These are phyloP conservation scores for Phytopythium vexans DNA, from an alignment of 352 stramenopile genomes.

Conservation along the genomic window DNA sequence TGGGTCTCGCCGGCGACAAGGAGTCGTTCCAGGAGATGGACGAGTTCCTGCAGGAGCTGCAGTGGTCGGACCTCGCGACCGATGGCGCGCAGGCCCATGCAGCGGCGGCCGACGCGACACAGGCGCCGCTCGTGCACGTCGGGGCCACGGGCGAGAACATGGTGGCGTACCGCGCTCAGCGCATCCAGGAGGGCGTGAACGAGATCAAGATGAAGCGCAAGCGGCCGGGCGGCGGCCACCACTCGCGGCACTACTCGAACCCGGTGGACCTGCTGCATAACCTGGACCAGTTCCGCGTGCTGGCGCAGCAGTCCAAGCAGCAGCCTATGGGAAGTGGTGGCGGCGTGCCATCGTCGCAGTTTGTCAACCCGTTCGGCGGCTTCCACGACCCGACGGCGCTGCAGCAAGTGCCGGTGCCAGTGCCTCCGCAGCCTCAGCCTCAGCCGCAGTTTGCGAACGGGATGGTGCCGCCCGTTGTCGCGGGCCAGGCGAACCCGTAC, in stretches of 20 bases:
- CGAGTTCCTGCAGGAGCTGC: slow-evolving; percentile 44
- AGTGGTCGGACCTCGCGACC: slow-evolving; percentile 32
- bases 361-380: slow-evolving; percentile 26
- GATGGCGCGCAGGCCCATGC: slow-evolving; percentile 7
- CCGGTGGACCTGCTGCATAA: slow-evolving; percentile 77
- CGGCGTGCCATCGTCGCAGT: slow-evolving; percentile 15
- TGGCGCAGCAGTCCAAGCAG: slow-evolving; percentile 60
- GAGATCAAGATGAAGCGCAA: slow-evolving; percentile 84
- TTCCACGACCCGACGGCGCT: slow-evolving; percentile 27
- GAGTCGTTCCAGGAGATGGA: slow-evolving; percentile 50
- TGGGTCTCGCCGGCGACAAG: slow-evolving; percentile 13
- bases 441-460: slow-evolving; percentile 9
- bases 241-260: slow-evolving; percentile 70
- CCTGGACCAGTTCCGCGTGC: slow-evolving; percentile 63
- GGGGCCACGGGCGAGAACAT: slow-evolving; percentile 11
- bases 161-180: slow-evolving; percentile 53
- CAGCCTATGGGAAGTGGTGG: slow-evolving; percentile 12
- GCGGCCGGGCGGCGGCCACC: slow-evolving; percentile 37
- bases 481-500: slow-evolving; percentile 18
- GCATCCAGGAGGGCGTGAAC: slow-evolving; percentile 62
- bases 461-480: slow-evolving; percentile 1
- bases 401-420: slow-evolving; percentile 15
- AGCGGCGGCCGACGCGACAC: slow-evolving; percentile 11
- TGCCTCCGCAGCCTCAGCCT: slow-evolving; percentile 8
- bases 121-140: slow-evolving; percentile 4